Conservation (phyloP, 352 stramenopile genomes). For the Globisporangium barbulae region DNA sequence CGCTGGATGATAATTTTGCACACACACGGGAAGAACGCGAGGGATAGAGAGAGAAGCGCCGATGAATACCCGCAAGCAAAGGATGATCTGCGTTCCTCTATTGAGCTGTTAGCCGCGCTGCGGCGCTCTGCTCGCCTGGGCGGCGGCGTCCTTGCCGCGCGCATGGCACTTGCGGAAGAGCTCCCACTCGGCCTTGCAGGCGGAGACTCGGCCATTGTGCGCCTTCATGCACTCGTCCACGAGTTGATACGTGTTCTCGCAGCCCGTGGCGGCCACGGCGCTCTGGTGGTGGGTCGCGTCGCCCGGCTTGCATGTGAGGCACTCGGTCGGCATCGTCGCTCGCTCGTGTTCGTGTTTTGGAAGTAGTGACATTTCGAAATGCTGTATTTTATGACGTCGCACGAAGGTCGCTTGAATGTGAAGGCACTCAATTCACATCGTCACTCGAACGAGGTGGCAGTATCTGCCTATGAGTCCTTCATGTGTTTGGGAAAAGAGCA, state of each 20-base stretch:
- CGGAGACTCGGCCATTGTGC: constrained; percentile 69
- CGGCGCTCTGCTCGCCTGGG: constrained; percentile 6
- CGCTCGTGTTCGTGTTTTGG: neutral
- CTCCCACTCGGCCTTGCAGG: constrained; percentile 70
- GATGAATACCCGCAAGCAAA: too few relatives aligned
- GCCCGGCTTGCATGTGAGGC: constrained; percentile 67
- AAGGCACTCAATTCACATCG: neutral
- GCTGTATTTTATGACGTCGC: too few relatives aligned
- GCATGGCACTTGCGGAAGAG: constrained; percentile 76
- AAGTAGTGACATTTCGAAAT: too few relatives aligned
- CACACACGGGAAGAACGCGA: neutral
- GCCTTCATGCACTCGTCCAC: constrained; percentile 85
- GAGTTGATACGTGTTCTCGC: constrained; percentile 54
- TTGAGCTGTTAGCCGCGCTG: neutral
- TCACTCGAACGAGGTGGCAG: neutral
- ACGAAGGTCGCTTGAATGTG: neutral
- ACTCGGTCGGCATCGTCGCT: constrained; percentile 55
- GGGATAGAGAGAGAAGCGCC: neutral
- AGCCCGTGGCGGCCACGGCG: constrained; percentile 67
- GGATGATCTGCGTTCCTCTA: neutral
- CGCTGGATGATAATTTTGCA: neutral
- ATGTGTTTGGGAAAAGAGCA: too few relatives aligned
- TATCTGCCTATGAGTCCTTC: neutral
- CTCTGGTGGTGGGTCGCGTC: constrained; percentile 65
- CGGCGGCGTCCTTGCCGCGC: constrained; percentile 31